Evolutionary conservation across 352 stramenopile genomes (phyloP).

Genomic region (Globisporangium recalcitrans): DNA sequence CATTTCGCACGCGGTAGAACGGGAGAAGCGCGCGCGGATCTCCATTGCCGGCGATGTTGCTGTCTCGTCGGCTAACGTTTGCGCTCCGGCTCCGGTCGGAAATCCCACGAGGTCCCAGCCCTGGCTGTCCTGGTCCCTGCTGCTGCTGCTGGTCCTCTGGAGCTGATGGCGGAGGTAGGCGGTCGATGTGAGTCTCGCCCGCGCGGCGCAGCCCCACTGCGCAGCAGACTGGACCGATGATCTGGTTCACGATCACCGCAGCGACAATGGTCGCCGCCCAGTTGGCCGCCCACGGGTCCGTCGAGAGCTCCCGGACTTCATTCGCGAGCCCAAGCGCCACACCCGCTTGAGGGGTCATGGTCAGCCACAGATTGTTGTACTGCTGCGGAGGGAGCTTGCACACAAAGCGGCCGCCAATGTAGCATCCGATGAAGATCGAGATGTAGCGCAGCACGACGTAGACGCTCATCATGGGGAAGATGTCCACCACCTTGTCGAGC

Average conservation of each 20-base stretch:
- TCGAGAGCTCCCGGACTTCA: slow-evolving; percentile 45
- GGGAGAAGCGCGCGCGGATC: slow-evolving; percentile 39
- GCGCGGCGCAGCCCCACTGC: slow-evolving; percentile 25
- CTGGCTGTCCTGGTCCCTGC: neutral
- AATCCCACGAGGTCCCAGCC: neutral
- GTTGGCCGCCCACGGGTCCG: slow-evolving; percentile 43
- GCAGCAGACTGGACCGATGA: slow-evolving; percentile 61
- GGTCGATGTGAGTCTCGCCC: neutral
- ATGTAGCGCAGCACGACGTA: slow-evolving; percentile 56
- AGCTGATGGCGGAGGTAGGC: neutral
- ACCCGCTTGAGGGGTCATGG: slow-evolving; percentile 64
- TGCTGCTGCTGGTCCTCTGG: neutral
- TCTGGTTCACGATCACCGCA: slow-evolving; percentile 68
- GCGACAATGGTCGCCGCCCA: slow-evolving; percentile 63
- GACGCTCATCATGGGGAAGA: slow-evolving; percentile 58
- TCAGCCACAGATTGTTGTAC: slow-evolving; percentile 77
- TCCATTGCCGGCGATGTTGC: slow-evolving; percentile 18
- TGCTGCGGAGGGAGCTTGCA: slow-evolving; percentile 48
- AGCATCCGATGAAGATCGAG: slow-evolving; percentile 57
- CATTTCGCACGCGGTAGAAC: slow-evolving; percentile 43
- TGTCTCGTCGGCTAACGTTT: neutral
- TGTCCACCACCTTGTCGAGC: slow-evolving; percentile 51
- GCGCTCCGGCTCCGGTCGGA: neutral
- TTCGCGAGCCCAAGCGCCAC: slow-evolving; percentile 57
- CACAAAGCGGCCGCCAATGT: slow-evolving; percentile 52